Base-by-base conservation (phyloP, 768 basidiomycete species). In the Mycena polygramma region DNA sequence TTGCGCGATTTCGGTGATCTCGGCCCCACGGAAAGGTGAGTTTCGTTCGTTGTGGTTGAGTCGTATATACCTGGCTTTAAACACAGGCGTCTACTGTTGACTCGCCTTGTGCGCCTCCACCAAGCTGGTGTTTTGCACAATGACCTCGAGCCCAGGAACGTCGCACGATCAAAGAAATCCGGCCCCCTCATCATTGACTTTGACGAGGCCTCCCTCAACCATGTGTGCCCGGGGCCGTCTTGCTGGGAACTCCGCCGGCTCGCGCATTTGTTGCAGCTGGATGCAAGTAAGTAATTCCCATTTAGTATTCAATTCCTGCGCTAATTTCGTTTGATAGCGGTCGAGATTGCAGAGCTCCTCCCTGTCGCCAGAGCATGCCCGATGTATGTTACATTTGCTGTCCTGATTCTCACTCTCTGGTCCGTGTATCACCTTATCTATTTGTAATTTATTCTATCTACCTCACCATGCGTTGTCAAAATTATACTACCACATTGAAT, bases 141-240 rank as follows among this genome's bases (percentile, higher is more conserved):
- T 15, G 57, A 59, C 22, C 2, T 59, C 41, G 57, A 59, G 43
- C 43, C 57, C 57, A 59, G 57, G 57, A 59, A 59, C 57, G 57
- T 59, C 41, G 30, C 57, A 46, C 39, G 41, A 26, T 59, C 57
- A 19, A 26, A 45, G 57, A 43, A 39, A 30, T 59, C 43, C 9
- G 57, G 57, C 41, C 43, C 57, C 13, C 41, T 59, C 57, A 30
- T 59, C 57, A 59, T 59, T n/a, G 57, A 59, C 57, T 59, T 59
- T 59, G 57, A 59, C 57, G 41, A 59, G 41, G 43, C 57, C 11
- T 59, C 41, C 22, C n/a, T n/a, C n/a, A n/a, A n/a, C n/a, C n/a
- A n/a, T n/a, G n/a, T n/a, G n/a, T n/a, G n/a, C n/a, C n/a, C n/a
- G n/a, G n/a, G n/a, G n/a, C n/a, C n/a, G n/a, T n/a, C n/a, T n/a